Evolutionary conservation across 2,329 filamentous ascomycete genomes (phyloP), one percentile per base, ranked within the genome.

Genomic region (Epichloe baconii): DNA sequence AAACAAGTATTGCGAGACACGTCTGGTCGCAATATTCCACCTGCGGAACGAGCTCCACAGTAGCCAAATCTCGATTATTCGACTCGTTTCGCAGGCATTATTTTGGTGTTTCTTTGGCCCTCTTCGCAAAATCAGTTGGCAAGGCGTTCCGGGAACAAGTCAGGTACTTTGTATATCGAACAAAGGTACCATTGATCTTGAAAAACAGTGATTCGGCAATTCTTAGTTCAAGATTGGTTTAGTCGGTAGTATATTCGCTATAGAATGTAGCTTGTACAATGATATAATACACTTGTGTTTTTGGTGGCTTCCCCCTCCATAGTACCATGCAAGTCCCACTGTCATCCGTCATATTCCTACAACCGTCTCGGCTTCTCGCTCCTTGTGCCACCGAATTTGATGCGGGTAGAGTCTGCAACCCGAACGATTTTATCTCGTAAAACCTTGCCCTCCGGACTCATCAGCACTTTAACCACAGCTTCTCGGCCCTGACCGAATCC

Each of bases 351-450:
- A 14, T 26, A 3, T 2, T 35, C 56, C 26, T 67, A 72, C 72
- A 97, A 71, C 72, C 93, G 85, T 70, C 90, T 90, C 40, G 83
- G 85, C 66, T 83, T 87, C 67, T 78, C 79, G 73, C 88, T 91
- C 69, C 90, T 86, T 40, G 86, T 88, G 64, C 93, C 94, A 70
- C 90, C 93, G 75, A 97, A 95, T 75, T 98, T 98, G 68, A 97
- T 69, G 62, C 85, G 85, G 51, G 91, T 97, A 41, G 81, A 77
- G 71, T 98, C 93, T 35, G 86, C 82, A 54, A 98, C 85, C 59
- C 82, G 83, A 42, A 80, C 74, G 57, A 98, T 86, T 71, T 86
- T 82, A 35, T 77, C 73, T 58, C 88, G 79, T 57, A 97, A 69
- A 60, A 81, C 67, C 63, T 80, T 82, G 52, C 93, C 93, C 67